Percentiles rank a stretch among this genome's conserved stretches.
phyloP scores from a whole-genome alignment of 1,284 basidiomycete genomes.

The Rhizopogon parksii region DNA sequence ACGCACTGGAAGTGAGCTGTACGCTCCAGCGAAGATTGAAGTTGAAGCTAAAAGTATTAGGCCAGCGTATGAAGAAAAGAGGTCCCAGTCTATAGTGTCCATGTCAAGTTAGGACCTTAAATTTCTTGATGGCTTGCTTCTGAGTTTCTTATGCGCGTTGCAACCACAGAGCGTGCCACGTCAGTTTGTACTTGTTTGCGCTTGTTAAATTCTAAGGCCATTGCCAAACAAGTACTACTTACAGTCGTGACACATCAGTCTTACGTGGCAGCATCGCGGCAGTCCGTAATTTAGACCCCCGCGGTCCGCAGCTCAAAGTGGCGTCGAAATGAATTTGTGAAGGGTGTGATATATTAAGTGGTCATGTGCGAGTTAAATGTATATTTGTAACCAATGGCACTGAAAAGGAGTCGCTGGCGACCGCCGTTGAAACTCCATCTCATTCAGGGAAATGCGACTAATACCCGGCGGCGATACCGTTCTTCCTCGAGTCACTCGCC shows the following conservation, averaged over 20 bases:
- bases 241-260: too few species aligned
- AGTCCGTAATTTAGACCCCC: too few species aligned
- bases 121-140: too few species aligned
- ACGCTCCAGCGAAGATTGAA: constrained; percentile 63
- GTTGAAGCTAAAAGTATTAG: constrained; percentile 52
- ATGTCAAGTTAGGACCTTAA: constrained; percentile 9
- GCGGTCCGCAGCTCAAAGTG: too few species aligned
- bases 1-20: constrained; percentile 60
- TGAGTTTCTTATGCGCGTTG: too few species aligned
- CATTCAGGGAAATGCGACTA: constrained; percentile 24
- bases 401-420: background rate
- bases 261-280: too few species aligned
- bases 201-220: background rate
- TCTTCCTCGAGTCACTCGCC: constrained; percentile 79
- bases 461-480: constrained; percentile 77
- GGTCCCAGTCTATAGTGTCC: constrained; percentile 42
- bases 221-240: background rate
- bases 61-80: constrained; percentile 61
- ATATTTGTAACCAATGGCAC: too few species aligned
- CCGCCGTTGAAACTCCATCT: background rate
- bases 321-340: too few species aligned
- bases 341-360: too few species aligned
- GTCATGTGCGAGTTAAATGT: too few species aligned
- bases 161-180: background rate
- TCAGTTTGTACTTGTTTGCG: constrained; percentile 2